Base-by-base conservation (phyloP, 495 filamentous ascomycete genomes). In the Neurospora sp. region DNA sequence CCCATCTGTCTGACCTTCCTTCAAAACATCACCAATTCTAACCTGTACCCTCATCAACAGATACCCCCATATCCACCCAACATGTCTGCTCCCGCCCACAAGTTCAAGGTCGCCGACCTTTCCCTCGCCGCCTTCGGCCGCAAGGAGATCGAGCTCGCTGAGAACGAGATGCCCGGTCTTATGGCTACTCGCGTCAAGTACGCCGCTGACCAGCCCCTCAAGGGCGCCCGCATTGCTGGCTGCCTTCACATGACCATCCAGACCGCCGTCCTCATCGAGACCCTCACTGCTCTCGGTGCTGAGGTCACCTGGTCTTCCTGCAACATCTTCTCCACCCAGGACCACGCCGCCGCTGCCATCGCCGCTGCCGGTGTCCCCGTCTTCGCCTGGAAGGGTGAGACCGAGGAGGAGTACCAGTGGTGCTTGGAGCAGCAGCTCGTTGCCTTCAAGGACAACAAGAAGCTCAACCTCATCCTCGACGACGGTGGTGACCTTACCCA, bases 221-320 rank as follows among this genome's bases (percentile, higher is more conserved):
- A 89, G 76, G 96, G 94, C 83, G 83, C 85, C 79, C 89, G 92
- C 74, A 98, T 99, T 82, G 96, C 96, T 77, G 96, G 96, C 81
- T 99, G 96, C 85, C 87, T 99, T 78, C 96, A 99, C 90, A 98
- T 98, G 96, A 98, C 96, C 82, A 98, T 99, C 85, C 96, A 99
- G 87, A 99, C 96, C 75, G 96, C 96, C 74, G 96, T 99, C 77
- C 90, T 99, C 75, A 99, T 99, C 80, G 96, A 99, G 90, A 99
- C 96, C 71, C 90, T 99, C 80, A 90, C 87, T 77, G 86, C 91
- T 74, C 93, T 99, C 77, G 96, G 96, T 83, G 96, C 96, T 79
- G 96, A 98, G 88, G 91, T 98, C 78, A 99, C 96, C 75, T 99
- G 96, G 96, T 89, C 92, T 71, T 92, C 89, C 76, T 99, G 96